Conservation (phyloP, 306 rosid genomes). For the Gastrolobium villosum region DNA sequence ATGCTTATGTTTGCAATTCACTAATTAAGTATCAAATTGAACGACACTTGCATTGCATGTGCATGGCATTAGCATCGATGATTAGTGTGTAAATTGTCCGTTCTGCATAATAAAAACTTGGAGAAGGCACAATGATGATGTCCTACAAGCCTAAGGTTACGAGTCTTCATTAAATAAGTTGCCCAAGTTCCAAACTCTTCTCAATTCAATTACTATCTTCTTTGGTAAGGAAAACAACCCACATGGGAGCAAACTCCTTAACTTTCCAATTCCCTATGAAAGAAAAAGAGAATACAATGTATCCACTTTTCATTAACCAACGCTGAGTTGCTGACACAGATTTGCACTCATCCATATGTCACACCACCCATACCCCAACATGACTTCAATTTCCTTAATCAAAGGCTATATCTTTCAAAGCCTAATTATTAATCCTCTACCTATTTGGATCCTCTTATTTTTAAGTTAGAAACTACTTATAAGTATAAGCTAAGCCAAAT, state of each 20-base stretch:
- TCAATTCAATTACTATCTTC: conserved; percentile 49
- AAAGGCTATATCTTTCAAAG: conserved; percentile 33
- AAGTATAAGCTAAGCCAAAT: too few species aligned
- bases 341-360: conserved; percentile 62
- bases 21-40: conserved; percentile 39
- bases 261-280: conserved; percentile 47
- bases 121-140: conserved; percentile 31
- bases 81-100: conserved; percentile 36
- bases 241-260: conserved; percentile 66
- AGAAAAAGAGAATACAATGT: conserved; percentile 37
- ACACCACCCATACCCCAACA: conserved; percentile 43
- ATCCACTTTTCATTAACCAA: conserved; percentile 50
- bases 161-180: conserved; percentile 18
- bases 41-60: conserved; percentile 65
- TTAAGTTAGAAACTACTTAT: too few species aligned
- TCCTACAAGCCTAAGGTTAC: conserved; percentile 21
- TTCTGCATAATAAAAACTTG: conserved; percentile 22
- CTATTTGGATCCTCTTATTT: too few species aligned
- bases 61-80: conserved; percentile 53
- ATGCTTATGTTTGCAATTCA: conserved; percentile 34
- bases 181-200: conserved; percentile 50
- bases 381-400: conserved; percentile 42
- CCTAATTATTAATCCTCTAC: conserved; percentile 27
- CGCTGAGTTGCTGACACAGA: conserved; percentile 60
- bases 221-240: conserved; percentile 69